Evolutionary conservation across 495 filamentous ascomycete genomes (phyloP).

Genomic region (Amniculicola lignicola): DNA sequence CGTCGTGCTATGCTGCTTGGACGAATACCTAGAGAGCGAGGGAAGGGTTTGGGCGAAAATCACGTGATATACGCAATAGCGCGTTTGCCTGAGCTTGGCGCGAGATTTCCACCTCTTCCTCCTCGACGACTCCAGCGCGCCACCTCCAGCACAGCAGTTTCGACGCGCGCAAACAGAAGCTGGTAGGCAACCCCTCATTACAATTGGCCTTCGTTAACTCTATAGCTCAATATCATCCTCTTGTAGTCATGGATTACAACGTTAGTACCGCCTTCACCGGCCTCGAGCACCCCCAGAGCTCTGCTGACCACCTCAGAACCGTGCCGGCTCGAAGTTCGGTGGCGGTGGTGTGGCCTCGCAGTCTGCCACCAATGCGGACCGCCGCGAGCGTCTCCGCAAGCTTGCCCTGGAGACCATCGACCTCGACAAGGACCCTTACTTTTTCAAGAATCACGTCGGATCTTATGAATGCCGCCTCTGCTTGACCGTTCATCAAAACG

Average conservation of each 20-base stretch:
- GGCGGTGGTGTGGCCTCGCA: slow-evolving; percentile 94
- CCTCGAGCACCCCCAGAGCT: not conserved
- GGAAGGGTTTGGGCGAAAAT: no score
- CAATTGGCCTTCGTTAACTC: no score
- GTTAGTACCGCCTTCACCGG: slow-evolving; percentile 38
- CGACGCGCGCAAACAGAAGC: no score
- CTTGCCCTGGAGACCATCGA: slow-evolving; percentile 98
- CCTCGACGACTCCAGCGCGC: no score
- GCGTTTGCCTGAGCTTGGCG: no score
- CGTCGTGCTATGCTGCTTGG: no score
- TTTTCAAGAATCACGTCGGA: slow-evolving; percentile 99
- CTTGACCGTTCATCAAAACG: slow-evolving; percentile 98
- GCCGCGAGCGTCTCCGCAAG: slow-evolving; percentile 93
- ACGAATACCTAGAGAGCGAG: no score
- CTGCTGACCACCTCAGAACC: slow-evolving; percentile 60
- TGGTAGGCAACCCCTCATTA: no score
- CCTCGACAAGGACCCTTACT: slow-evolving; percentile 98
- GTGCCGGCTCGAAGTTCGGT: slow-evolving; percentile 96
- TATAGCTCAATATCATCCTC: no score
- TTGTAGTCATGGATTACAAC: slow-evolving; percentile 68
- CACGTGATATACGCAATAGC: no score
- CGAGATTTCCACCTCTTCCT: no score
- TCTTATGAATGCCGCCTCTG: slow-evolving; percentile 98
- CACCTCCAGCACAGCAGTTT: no score
- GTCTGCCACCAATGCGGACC: slow-evolving; percentile 91